Evolutionary conservation across 768 basidiomycete genomes (phyloP).

Genomic region (Mycena albidolilacea): DNA sequence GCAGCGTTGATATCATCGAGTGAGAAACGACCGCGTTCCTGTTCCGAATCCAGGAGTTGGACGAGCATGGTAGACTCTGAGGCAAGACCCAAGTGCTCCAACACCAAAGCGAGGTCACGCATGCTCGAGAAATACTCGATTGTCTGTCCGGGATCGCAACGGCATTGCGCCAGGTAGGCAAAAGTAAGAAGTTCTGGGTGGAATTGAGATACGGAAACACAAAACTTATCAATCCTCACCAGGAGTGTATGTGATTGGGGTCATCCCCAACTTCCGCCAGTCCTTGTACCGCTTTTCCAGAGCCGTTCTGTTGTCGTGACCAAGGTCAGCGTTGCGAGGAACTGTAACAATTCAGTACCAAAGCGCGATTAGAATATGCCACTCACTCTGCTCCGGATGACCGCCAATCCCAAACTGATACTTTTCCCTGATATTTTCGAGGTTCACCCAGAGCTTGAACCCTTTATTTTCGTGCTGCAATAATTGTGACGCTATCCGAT

Average conservation of each 20-base stretch:
- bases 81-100: slow-evolving; percentile 59
- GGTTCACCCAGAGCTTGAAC: slow-evolving; percentile 63
- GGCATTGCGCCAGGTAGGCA: slow-evolving; percentile 85
- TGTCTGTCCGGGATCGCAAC: slow-evolving; percentile 81
- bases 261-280: slow-evolving; percentile 74
- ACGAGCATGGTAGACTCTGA: slow-evolving; percentile 66
- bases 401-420: slow-evolving; percentile 83
- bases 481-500: slow-evolving; percentile 55
- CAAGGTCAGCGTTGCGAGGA: slow-evolving; percentile 63
- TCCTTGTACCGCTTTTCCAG: slow-evolving; percentile 56
- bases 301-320: slow-evolving; percentile 54
- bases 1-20: slow-evolving; percentile 67
- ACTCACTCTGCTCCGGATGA: slow-evolving; percentile 83
- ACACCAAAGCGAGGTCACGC: slow-evolving; percentile 62
- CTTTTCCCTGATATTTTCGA: slow-evolving; percentile 76
- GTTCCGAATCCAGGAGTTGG: slow-evolving; percentile 72
- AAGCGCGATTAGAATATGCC: not conserved
- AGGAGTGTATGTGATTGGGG: slow-evolving; percentile 73
- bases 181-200: slow-evolving; percentile 78
- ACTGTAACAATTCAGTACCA: slow-evolving; percentile 52
- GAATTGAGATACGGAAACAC: slow-evolving; percentile 6
- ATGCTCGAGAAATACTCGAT: slow-evolving; percentile 75
- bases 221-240: slow-evolving; percentile 57
- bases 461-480: slow-evolving; percentile 59
- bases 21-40: slow-evolving; percentile 75